Evolutionary conservation across 2,329 filamentous ascomycete species (phyloP), one percentile per base, ranked within the genome.

Genomic region (Tolypocladium capitatum): DNA sequence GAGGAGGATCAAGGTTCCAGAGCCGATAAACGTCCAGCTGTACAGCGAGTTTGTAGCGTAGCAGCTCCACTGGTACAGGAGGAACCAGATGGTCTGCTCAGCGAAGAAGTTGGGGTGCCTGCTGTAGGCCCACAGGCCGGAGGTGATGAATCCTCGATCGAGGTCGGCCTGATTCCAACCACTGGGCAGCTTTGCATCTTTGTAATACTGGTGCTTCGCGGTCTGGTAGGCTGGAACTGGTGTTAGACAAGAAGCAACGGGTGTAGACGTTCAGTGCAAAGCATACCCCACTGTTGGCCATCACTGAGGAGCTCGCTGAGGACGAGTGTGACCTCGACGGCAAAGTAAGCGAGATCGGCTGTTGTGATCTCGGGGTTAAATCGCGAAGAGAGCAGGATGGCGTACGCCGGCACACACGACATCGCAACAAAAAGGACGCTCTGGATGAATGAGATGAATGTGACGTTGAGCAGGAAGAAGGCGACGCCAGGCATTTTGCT

Each of bases 41-140:
- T 83, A 82, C 38, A 83, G 71, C 2, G 74, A 80, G 48, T 81
- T 76, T 31, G 83, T 86, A 47, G 81, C 76, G 61, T 80, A 84
- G 65, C 85, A 91, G 55, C 78, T 80, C 92, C 91, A 98, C 59
- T 87, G 78, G 65, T 97, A 97, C 46, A 97, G 67, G 9, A 81
- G 70, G 47, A 94, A 74, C 92, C 92, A 98, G 57, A 97, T 81
- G 30, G 81, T 73, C 68, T 97, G 92, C 67, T 98, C 92, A 5
- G 86, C 87, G 5, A 86, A 80, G 60, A 97, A 98, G 65, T 98
- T 98, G 43, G 92, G 92, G 64, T 98, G 94, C 42, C 92, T 78
- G 56, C 84, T 91, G 70, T 83, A 89, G 1, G 81, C 83, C 83
- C 86, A 98, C 8, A 98, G 72, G 0, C 92, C 92, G 5, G 75